Percentiles rank a stretch among this genome's conserved stretches.
phyloP scores from a whole-genome alignment of 2,329 filamentous ascomycete genomes.

The Ophiostoma novo-ulmi region DNA sequence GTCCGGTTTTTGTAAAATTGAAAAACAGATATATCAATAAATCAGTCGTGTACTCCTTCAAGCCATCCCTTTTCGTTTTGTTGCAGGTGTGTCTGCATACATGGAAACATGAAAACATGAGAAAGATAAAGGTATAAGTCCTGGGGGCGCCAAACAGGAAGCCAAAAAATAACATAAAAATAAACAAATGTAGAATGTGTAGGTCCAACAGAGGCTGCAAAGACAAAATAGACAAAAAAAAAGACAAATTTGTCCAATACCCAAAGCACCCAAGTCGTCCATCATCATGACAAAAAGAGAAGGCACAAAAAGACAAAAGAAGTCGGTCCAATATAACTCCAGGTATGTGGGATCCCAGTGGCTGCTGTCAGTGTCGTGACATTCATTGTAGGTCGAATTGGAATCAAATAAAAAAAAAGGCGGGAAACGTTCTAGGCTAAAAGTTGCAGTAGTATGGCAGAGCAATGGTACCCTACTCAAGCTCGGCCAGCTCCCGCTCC shows the following conservation, averaged over 20 bases:
- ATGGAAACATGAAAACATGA: neutral
- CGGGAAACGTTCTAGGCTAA: neutral
- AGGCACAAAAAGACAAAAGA: neutral
- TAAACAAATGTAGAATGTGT: neutral
- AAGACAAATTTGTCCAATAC: neutral
- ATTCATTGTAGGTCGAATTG: neutral
- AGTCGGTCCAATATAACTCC: neutral
- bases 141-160: constrained; percentile 14
- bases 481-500: constrained; percentile 62
- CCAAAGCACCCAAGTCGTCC: neutral
- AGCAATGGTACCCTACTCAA: constrained; percentile 25
- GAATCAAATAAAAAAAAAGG: neutral
- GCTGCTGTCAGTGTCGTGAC: neutral
- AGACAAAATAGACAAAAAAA: neutral
- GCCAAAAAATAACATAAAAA: neutral
- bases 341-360: neutral
- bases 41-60: neutral
- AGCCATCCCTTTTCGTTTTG: neutral
- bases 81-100: neutral
- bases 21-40: neutral
- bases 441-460: neutral
- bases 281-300: neutral
- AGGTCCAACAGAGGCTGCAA: neutral
- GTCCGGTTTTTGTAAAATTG: neutral
- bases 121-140: constrained; percentile 14